Conservation (phyloP, 371 early-diverging fungal genomes). For the Mortierella sp. region DNA sequence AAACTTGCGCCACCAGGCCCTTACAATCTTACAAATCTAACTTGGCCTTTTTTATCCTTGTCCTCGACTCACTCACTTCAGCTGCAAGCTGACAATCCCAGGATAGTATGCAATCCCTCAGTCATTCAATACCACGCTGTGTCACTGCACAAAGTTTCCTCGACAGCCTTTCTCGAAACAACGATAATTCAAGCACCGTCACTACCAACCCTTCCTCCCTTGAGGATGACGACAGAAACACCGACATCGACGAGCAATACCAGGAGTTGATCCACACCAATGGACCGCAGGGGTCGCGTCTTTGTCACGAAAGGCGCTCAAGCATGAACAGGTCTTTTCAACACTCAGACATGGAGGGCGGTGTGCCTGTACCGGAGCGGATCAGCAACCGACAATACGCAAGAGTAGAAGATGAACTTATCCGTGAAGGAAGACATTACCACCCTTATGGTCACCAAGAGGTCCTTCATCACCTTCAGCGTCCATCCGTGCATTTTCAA, state of each 20-base stretch:
- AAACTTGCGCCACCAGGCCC: too few relatives aligned
- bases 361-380: neutral
- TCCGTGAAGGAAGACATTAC: neutral
- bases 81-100: too few relatives aligned
- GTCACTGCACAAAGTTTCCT: slow-evolving; percentile 26
- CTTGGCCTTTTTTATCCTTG: too few relatives aligned
- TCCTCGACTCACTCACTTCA: too few relatives aligned
- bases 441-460: neutral
- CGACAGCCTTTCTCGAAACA: slow-evolving; percentile 11
- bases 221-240: slow-evolving; percentile 16
- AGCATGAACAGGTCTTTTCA: too few relatives aligned
- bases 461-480: neutral
- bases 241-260: slow-evolving; percentile 26
- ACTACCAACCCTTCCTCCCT: neutral
- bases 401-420: neutral
- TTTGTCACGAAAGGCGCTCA: neutral
- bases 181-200: neutral
- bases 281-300: slow-evolving; percentile 10
- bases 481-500: neutral
- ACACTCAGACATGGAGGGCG: neutral
- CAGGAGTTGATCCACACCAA: slow-evolving; percentile 19
- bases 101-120: slow-evolving; percentile 34
- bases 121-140: slow-evolving; percentile 21
- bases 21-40: too few relatives aligned
- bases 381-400: slow-evolving; percentile 7